Evolutionary conservation across 1,139 yeast genomes (phyloP).

Genomic region (Pichia terricola): DNA sequence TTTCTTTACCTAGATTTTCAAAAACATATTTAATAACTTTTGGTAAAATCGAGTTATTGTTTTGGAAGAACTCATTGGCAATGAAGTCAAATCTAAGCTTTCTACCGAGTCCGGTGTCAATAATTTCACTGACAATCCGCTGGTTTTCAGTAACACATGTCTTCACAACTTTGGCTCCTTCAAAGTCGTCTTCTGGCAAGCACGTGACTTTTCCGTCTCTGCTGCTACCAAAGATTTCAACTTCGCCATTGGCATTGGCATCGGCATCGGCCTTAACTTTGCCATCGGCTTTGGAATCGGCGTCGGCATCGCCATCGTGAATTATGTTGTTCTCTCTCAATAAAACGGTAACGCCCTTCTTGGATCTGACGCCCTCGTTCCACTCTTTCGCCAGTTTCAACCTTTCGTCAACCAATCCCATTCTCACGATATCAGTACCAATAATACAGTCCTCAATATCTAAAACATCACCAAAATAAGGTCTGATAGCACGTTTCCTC

Average conservation of each 20-base stretch:
- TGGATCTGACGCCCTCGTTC: constrained; percentile 10
- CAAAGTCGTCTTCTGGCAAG: background rate
- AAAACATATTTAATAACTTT: constrained; percentile 72
- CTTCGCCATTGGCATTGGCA: constrained; percentile 13
- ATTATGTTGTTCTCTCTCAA: constrained; percentile 61
- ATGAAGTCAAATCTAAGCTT: constrained; percentile 65
- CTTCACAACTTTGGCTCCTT: constrained; percentile 22
- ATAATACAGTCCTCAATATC: constrained; percentile 93
- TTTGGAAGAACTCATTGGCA: constrained; percentile 94
- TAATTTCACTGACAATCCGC: constrained; percentile 71
- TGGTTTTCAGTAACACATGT: constrained; percentile 63
- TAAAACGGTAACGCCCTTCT: constrained; percentile 77
- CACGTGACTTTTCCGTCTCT: background rate
- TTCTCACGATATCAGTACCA: constrained; percentile 71
- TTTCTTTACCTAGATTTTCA: constrained; percentile 40
- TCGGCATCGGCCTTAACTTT: constrained; percentile 20
- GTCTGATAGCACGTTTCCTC: constrained; percentile 13
- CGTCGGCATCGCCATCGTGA: too few relatives aligned
- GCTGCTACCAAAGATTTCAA: constrained; percentile 9
- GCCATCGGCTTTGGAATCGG: too few relatives aligned
- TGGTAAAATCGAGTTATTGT: constrained; percentile 86
- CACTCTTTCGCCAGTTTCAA: constrained; percentile 30
- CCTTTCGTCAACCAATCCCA: constrained; percentile 69
- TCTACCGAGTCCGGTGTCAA: constrained; percentile 34
- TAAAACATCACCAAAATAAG: constrained; percentile 34